phyloP scores from a whole-genome alignment of 306 rosid genomes.

The Comarum palustre region DNA sequence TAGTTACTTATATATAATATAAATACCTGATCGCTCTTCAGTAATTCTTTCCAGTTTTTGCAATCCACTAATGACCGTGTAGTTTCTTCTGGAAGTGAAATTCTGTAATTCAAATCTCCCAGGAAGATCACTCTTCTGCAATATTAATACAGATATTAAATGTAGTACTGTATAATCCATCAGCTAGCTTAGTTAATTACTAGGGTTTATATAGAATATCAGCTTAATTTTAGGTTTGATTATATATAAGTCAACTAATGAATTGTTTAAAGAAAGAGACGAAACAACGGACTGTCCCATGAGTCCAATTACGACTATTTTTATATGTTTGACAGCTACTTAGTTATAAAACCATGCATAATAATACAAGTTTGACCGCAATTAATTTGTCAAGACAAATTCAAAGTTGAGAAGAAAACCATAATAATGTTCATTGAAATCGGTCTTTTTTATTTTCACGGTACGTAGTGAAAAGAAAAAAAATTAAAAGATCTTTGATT shows the following conservation, averaged over 20 bases:
- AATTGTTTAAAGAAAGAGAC: not conserved
- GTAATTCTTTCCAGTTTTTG: constrained; percentile 55
- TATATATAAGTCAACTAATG: constrained; percentile 16
- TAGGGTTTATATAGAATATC: not conserved
- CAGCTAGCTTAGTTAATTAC: constrained; percentile 1
- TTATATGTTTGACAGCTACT: constrained; percentile 13
- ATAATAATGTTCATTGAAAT: constrained; percentile 22
- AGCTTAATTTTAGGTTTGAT: not conserved
- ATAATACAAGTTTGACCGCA: constrained; percentile 31
- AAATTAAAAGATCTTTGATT: not conserved
- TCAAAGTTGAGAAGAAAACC: constrained; percentile 37
- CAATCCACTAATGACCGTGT: constrained; percentile 54
- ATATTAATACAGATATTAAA: not conserved
- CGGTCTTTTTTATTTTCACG: constrained; percentile 34
- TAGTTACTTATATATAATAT: not conserved
- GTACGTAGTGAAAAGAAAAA: constrained; percentile 24
- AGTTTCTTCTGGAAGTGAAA: constrained; percentile 68
- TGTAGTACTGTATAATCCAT: constrained; percentile 4
- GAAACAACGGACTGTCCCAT: constrained; percentile 16
- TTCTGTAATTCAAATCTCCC: constrained; percentile 87
- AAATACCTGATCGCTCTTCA: constrained; percentile 77
- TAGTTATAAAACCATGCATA: constrained; percentile 10
- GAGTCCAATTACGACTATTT: not conserved
- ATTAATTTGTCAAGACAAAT: constrained; percentile 35
- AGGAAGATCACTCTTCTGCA: constrained; percentile 74